These are phyloP conservation scores for Pouteria glomerata DNA, from an alignment of 148 eudicot genomes.

Conservation along the genomic window DNA sequence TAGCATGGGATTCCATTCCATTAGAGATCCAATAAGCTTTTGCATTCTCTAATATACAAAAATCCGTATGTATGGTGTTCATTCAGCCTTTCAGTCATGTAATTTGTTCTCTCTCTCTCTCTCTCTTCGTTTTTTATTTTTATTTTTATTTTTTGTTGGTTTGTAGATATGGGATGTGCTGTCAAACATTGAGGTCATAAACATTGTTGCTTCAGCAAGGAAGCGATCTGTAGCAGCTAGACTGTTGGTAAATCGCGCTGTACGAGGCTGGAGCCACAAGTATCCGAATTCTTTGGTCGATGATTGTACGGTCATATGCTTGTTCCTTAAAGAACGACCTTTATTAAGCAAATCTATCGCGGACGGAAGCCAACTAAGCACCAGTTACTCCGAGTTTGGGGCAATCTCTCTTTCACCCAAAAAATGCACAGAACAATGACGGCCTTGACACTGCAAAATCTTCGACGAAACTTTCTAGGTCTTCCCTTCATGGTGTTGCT, in stretches of 20 bases:
- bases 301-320: conserved; percentile 62
- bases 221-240: conserved; percentile 68
- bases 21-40: no score
- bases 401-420: not conserved
- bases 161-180: conserved; percentile 85
- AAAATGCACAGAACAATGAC: conserved; percentile 15
- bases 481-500: not conserved
- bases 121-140: no score
- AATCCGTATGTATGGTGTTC: not conserved
- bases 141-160: no score
- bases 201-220: conserved; percentile 55
- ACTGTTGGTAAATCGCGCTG: conserved; percentile 48
- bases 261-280: conserved; percentile 64
- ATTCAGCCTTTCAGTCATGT: not conserved
- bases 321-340: conserved; percentile 51
- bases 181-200: conserved; percentile 65
- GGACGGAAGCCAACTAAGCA: conserved; percentile 27
- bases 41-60: no score
- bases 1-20: no score
- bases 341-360: conserved; percentile 30
- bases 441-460: conserved; percentile 25
- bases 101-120: not conserved
- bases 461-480: not conserved
- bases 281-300: conserved; percentile 60
- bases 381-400: conserved; percentile 8